Conservation (phyloP, 257 asterid species). For the Ajuga chamaepitys region DNA sequence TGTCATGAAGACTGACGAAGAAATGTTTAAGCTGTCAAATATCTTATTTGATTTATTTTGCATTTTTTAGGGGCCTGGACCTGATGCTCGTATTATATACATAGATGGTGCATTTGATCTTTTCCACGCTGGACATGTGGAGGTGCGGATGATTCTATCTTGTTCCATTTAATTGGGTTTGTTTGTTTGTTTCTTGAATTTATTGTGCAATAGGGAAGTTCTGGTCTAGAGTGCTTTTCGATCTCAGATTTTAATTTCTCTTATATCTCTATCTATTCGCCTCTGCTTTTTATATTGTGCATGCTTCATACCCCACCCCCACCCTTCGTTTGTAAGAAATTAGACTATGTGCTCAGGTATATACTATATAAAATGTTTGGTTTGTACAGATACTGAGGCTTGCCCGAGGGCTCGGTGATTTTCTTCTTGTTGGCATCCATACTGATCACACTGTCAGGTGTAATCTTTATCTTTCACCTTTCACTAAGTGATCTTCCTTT, state of each 20-base stretch:
- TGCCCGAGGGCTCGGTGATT: constrained; percentile 96
- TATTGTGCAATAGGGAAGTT: background rate
- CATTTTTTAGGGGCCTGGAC: constrained; percentile 72
- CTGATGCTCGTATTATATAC: constrained; percentile 91
- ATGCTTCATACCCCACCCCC: background rate
- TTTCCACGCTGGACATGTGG: constrained; percentile 99
- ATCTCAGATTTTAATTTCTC: background rate
- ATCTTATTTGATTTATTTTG: constrained; percentile 11
- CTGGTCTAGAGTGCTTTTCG: background rate
- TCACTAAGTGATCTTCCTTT: constrained; percentile 2
- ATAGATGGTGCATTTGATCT: constrained; percentile 99
- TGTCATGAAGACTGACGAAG: constrained; percentile 2
- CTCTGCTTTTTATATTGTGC: constrained; percentile 6
- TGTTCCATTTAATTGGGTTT: background rate
- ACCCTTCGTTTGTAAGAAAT: background rate
- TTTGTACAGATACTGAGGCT: constrained; percentile 69
- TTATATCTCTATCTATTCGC: background rate
- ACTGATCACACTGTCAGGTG: constrained; percentile 93
- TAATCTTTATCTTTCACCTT: constrained; percentile 4
- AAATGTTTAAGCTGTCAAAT: constrained; percentile 13
- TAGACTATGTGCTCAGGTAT: background rate
- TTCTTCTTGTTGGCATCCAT: constrained; percentile 99
- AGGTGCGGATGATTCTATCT: constrained; percentile 40
- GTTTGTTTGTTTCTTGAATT: background rate
- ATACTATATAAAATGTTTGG: constrained; percentile 14